Evolutionary conservation across 2,329 filamentous ascomycete genomes (phyloP), one percentile per base, ranked within the genome.

Genomic region (Cladobotryum mycophilum): DNA sequence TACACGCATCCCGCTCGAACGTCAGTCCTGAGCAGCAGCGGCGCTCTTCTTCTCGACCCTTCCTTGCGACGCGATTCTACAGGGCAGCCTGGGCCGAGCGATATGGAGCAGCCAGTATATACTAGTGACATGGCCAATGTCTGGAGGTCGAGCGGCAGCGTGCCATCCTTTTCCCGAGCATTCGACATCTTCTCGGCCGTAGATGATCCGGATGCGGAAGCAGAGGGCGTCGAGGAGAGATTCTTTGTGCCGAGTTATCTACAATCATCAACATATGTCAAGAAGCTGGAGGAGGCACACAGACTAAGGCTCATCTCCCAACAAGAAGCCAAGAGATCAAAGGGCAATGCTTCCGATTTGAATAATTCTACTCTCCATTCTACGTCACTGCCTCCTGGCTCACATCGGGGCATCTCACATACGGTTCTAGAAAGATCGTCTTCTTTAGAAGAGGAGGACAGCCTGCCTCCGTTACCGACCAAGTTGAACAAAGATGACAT

Each of bases 191-290:
- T 76, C 54, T 70, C 73, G 61, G 60, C 62, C 38, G 60, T 60
- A 51, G 61, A 67, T 55, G 57, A 63, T 20, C 47, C 55, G 15
- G 61, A 67, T 33, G 54, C 50, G 42, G 56, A 56, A 38, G 41
- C 61, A 57, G 56, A 61, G 14, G 55, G 59, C 47, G 55, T 59
- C 8, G 61, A 64, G 1, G 61, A 75, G 52, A 60, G 68, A 52
- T 92, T 92, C 74, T 90, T 96, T 67, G 78, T 85, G 11, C 92
- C 92, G 1, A 90, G 89, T 5, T 96, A 96, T 69, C 78, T 97
- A 41, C 76, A 78, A 58, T 81, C 81, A 37, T 92, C 89, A 13
- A 81, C 82, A 61, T 91, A 96, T 67, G 82, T 92, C 48, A 80
- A 86, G 60, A 84, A 81, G 64, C 76, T 96, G 44, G 82, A 87